Evolutionary conservation across 495 filamentous ascomycete genomes (phyloP).

Genomic region (Podospora didyma): DNA sequence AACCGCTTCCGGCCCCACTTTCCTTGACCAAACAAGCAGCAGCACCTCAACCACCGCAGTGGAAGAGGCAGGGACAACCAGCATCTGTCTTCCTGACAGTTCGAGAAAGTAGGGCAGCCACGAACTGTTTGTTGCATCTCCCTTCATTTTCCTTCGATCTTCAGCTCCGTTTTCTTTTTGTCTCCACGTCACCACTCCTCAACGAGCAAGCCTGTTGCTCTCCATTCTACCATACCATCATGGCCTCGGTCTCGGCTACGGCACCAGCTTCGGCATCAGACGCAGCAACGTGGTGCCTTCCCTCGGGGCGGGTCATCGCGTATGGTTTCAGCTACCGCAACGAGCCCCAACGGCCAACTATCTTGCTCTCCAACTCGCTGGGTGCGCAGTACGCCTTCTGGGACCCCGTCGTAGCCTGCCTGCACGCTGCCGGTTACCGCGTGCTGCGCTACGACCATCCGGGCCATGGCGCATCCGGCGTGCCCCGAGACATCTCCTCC

Average conservation of each 20-base stretch:
- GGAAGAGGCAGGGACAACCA: too few relatives aligned
- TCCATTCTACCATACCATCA: too few relatives aligned
- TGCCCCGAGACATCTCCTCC: conserved; percentile 18
- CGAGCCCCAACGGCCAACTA: conserved; percentile 6
- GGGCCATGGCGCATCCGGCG: conserved; percentile 28
- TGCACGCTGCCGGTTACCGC: conserved; percentile 21
- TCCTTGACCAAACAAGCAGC: too few relatives aligned
- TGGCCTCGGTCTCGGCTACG: neutral
- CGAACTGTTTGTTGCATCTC: too few relatives aligned
- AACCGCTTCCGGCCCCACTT: too few relatives aligned
- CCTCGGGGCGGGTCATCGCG: conserved; percentile 13
- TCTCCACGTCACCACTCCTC: neutral
- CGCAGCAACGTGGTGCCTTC: conserved; percentile 5
- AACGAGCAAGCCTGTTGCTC: neutral
- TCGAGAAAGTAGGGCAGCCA: too few relatives aligned
- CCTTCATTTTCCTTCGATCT: too few relatives aligned
- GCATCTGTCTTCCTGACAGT: too few relatives aligned
- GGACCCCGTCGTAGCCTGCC: conserved; percentile 23
- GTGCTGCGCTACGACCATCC: conserved; percentile 33
- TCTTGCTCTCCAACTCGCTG: conserved; percentile 30
- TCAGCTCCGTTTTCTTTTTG: too few relatives aligned
- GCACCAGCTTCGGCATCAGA: neutral
- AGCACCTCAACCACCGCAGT: too few relatives aligned
- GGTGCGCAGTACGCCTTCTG: conserved; percentile 17
- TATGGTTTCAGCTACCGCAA: conserved; percentile 10